Evolutionary conservation across 2,329 filamentous ascomycete species (phyloP), one percentile per base, ranked within the genome.

Genomic region (Sarocladium brachiariae): DNA sequence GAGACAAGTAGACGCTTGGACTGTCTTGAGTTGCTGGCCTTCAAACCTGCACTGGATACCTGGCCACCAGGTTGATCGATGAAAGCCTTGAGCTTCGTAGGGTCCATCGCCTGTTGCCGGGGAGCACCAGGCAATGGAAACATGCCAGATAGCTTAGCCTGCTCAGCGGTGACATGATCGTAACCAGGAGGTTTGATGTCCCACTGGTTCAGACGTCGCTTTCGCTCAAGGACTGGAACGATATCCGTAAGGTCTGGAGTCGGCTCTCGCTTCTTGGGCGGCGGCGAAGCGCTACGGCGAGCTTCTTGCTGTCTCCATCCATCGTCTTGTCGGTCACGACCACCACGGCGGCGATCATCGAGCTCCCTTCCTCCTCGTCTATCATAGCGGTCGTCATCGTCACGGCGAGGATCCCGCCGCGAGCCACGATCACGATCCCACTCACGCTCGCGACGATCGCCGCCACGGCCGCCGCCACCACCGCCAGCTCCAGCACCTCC

Each of bases 161-260:
- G 95, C 69, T 99, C 95, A 19, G 93, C 90, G 2, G 93, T 96
- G 57, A 99, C 92, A 68, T 93, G 95, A 64, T 99, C 95, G 63
- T 99, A 99, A 39, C 93, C 92, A 14, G 90, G 89, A 5, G 93
- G 93, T 72, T 99, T 99, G 68, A 99, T 96, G 67, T 99, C 95
- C 93, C 93, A 99, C 69, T 99, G 95, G 31, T 91, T 97, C 75
- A 99, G 74, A 53, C 93, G 86, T 59, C 95, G 86, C 75, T 91
- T 93, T 61, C 92, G 85, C 63, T 92, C 85, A 56, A 90, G 74
- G 53, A 99, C 77, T 3, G 89, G 81, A n/a, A 86, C 75, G 53
- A 95, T 74, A 61, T 95, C 83, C 53, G 91, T 95, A 64, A 99
- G 75, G 67, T 99, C 95, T 31, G 93, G 95, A 1, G 93, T 99